These are phyloP conservation scores for Calonectria hawksworthii DNA, from an alignment of 2,329 filamentous ascomycete species.

Conservation along the genomic window DNA sequence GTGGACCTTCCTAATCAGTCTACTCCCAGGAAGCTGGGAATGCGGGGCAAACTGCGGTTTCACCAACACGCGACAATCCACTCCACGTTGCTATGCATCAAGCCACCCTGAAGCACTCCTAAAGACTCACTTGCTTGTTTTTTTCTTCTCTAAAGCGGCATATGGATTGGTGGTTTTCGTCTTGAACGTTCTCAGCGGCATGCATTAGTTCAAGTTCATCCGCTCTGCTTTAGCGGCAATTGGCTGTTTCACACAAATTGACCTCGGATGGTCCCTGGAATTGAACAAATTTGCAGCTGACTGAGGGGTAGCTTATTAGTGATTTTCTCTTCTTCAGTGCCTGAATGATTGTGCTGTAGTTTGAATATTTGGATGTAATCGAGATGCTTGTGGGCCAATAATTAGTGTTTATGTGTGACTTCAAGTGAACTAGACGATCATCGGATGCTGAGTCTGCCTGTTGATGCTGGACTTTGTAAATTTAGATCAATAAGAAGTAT, in stretches of 20 bases:
- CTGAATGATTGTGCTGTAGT: background rate
- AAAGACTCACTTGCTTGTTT: background rate
- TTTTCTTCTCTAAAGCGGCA: background rate
- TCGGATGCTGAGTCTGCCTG: background rate
- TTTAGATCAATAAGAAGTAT: background rate
- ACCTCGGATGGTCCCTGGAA: background rate
- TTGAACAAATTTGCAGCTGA: background rate
- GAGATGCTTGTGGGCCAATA: too few species aligned
- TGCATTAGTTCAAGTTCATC: background rate
- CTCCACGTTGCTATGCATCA: background rate
- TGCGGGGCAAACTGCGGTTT: background rate
- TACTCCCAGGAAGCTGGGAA: background rate
- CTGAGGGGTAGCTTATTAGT: too few species aligned
- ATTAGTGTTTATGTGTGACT: too few species aligned
- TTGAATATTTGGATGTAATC: background rate
- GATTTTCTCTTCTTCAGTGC: background rate
- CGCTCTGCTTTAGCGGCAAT: background rate
- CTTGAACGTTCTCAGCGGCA: background rate
- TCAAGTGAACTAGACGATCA: background rate
- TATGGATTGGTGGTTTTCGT: background rate
- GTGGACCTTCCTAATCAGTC: constrained; percentile 3
- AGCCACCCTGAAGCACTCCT: background rate
- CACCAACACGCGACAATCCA: background rate
- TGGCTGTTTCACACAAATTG: background rate
- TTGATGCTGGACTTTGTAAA: background rate